Conservation (phyloP, 768 basidiomycete species). For the Mycena floridula region DNA sequence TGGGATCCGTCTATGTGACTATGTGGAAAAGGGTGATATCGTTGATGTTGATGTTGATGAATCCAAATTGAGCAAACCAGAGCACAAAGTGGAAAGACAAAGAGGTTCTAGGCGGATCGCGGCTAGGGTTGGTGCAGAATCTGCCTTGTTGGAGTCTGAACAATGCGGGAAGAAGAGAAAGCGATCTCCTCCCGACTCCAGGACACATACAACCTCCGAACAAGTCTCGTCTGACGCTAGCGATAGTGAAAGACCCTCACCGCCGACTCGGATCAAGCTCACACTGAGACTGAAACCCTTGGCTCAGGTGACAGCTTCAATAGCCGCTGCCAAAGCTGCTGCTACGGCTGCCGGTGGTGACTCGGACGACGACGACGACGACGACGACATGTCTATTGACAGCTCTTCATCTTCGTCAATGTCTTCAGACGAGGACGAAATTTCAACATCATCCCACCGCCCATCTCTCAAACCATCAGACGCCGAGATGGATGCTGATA, state of each 20-base stretch:
- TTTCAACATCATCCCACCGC: conserved; percentile 29
- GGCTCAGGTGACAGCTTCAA: not conserved
- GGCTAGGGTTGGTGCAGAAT: conserved; percentile 14
- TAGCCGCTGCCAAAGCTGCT: not conserved
- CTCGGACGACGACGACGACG: conserved; percentile 1
- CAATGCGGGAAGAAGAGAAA: conserved; percentile 43
- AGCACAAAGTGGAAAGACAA: conserved; percentile 17
- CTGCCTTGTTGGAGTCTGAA: conserved; percentile 18
- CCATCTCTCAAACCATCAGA: conserved; percentile 14
- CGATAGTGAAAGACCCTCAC: not conserved
- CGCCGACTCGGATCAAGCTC: conserved; percentile 26
- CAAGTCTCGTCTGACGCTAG: too few relatives aligned
- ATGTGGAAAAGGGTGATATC: conserved; percentile 38
- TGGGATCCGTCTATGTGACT: conserved; percentile 69
- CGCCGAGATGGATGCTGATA: conserved; percentile 31
- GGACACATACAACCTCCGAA: not conserved
- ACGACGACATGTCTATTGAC: not conserved
- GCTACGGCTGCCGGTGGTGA: not conserved
- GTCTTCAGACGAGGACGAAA: conserved; percentile 30
- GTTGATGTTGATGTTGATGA: conserved; percentile 13
- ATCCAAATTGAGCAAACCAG: conserved; percentile 14
- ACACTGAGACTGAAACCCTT: not conserved
- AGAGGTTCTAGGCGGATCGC: not conserved
- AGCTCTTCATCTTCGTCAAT: conserved; percentile 19
- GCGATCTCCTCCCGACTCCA: not conserved